Evolutionary conservation across 106 monocot species (phyloP), one percentile per base, ranked within the genome.

Genomic region (Amphibolis antarctica): DNA sequence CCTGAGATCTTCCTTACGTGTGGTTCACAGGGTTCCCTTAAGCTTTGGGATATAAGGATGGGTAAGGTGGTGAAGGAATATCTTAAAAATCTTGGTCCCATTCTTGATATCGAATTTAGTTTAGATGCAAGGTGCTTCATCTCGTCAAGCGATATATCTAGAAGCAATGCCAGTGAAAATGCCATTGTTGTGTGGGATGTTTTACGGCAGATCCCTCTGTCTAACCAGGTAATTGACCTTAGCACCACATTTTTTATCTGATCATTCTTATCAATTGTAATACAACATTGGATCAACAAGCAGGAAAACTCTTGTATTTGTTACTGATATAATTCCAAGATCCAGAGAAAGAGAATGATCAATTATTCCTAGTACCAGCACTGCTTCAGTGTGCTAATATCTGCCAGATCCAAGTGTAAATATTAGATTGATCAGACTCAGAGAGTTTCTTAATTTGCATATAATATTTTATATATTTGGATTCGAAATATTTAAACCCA

Each of bases 161-260:
- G 60, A 66, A 98, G 84, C 70, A 80, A 71, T 45, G 82, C 80
- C 30, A 85, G 86, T 68, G 96, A 98, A 68, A 85, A 91, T 74
- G 60, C 86, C 55, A 85, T 98, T 43, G 77, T 96, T 70, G 73
- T 98, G 46, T 98, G 96, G 96, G 90, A 98, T 70, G 76, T 90
- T 10, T 50, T 65, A 46, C 78, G 86, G 43, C 78, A 87, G 74
- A 63, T 98, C 75, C 86, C 96, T 66, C 55, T 98, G 21, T 98
- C 90, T 47, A 90, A 91, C 65, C 87, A 90, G 80, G 90, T 89
- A 76, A 63, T 29, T 66, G 42, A 18, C 46, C 68, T 12, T 21
- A 59, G 12, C 60, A 60, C 9, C 43, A n/a, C 17, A 0, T 1
- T 63, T 29, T 42, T 21, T 44, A 25, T 48, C 18, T 55, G 45